Evolutionary conservation across 2,329 filamentous ascomycete species (phyloP).

Genomic region (Fusarium equiseti): DNA sequence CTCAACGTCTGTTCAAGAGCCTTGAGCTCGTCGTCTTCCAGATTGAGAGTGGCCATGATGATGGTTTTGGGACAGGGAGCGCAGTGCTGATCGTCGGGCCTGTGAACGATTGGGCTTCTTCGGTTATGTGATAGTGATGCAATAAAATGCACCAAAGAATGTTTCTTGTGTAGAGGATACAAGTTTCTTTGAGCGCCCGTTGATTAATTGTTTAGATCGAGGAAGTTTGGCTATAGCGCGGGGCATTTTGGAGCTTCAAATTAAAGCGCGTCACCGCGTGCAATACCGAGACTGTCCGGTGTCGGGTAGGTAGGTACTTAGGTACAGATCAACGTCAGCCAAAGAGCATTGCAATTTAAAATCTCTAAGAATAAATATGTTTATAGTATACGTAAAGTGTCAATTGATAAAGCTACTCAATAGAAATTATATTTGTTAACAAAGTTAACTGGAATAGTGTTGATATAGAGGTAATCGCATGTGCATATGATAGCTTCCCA

Average conservation of each 20-base stretch:
- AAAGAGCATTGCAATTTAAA: not conserved
- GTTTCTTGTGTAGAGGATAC: not conserved
- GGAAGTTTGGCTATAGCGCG: slow-evolving; percentile 13
- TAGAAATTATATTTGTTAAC: not conserved
- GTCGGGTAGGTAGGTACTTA: not conserved
- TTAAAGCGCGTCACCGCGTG: slow-evolving; percentile 29
- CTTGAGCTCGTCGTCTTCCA: slow-evolving; percentile 72
- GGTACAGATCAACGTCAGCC: not conserved
- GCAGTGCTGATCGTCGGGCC: not conserved
- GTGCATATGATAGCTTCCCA: not conserved
- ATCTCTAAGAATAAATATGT: not conserved
- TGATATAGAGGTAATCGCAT: not conserved
- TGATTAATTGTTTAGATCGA: not conserved
- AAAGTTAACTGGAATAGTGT: not conserved
- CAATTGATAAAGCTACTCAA: not conserved
- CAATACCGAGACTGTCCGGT: slow-evolving; percentile 10
- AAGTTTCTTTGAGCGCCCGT: not conserved
- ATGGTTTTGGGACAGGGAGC: not conserved
- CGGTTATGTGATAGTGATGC: not conserved
- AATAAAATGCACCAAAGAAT: not conserved
- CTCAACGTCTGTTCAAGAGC: slow-evolving; percentile 78
- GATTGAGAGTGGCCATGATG: slow-evolving; percentile 59
- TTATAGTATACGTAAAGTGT: not conserved
- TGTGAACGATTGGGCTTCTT: not conserved
- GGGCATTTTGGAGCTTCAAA: slow-evolving; percentile 30